Conservation (phyloP, 371 early-diverging fungal genomes). For the Mucor velutinosus region DNA sequence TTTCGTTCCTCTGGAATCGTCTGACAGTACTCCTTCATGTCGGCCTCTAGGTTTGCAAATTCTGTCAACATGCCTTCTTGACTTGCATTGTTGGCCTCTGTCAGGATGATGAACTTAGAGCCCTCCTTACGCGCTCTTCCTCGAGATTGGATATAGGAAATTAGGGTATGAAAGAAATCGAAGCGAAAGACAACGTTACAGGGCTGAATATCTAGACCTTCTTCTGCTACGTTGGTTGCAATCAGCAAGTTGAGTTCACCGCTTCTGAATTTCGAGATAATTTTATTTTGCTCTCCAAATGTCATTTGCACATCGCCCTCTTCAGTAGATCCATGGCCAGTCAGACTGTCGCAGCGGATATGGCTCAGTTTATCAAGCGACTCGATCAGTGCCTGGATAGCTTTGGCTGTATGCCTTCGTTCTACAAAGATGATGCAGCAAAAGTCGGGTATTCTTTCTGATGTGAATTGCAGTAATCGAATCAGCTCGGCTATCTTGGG, state of each 20-base stretch:
- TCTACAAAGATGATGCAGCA: conserved; percentile 88
- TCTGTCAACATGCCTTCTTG: conserved; percentile 43
- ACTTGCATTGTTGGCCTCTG: conserved; percentile 52
- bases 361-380: conserved; percentile 42
- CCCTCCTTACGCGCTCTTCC: conserved; percentile 86
- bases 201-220: conserved; percentile 95
- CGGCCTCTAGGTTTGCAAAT: conserved; percentile 50
- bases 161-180: conserved; percentile 74
- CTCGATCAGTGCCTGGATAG: conserved; percentile 58
- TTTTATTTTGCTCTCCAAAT: conserved; percentile 63
- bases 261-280: conserved; percentile 69
- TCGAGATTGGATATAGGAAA: conserved; percentile 90
- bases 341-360: conserved; percentile 59
- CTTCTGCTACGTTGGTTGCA: conserved; percentile 95
- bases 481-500: conserved; percentile 67
- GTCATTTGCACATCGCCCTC: conserved; percentile 64
- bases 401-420: conserved; percentile 72
- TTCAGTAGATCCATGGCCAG: conserved; percentile 68
- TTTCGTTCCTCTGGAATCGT: conserved; percentile 52
- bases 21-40: conserved; percentile 57
- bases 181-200: conserved; percentile 94
- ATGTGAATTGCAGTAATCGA: conserved; percentile 47
- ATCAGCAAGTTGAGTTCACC: conserved; percentile 80
- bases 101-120: conserved; percentile 78
- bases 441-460: conserved; percentile 44